Base-by-base conservation (phyloP, 352 stramenopile species). In the Globisporangium heterothallicum region DNA sequence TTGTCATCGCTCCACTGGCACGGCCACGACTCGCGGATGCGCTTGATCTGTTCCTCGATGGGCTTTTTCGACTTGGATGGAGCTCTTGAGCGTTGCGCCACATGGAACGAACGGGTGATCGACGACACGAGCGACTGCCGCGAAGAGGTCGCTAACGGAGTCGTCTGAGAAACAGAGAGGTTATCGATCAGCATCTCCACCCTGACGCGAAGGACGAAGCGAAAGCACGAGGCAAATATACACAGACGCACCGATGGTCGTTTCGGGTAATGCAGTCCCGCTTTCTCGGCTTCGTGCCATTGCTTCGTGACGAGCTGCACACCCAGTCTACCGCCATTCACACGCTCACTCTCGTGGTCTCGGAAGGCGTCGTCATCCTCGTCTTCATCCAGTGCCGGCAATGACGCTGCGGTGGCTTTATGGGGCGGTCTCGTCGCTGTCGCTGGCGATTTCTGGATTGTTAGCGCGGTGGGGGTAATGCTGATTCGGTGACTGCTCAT, bases 21-120 rank as follows among this genome's bases (percentile, higher is more conserved):
- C 12, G 78, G 78, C 81, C 78, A 92, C 12, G 66, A 78, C 40
- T 72, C 63, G 13, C 81, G 78, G 53, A 92, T 88, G 36, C 59
- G 70, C 10, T 69, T 64, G 47, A 92, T 59, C 43, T 86, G 63
- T 27, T 73, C 59, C 4, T 76, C 66, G 26, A 84, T 59, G 21
- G 53, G 43, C 14, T 40, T 16, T 8, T 51, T 53, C 9, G 55
- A 21, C 14, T 53, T 63, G 38, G 34, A 19, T 41, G 18, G n/a
- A 36, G 51, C 42, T 72, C 58, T 16, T n/a, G n/a, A n/a, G n/a
- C 61, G 67, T 13, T 66, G 63, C 4, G 72, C 70, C 26, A 86
- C 42, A 60, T 88, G 71, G 14, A 61, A 58, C 35, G 72, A 67
- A 44, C 62, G 74, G 14, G 71, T 86, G 42, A 85, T 70, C 18